Conservation (phyloP, 371 early-diverging fungal genomes). For the Rhizopus microsporus region DNA sequence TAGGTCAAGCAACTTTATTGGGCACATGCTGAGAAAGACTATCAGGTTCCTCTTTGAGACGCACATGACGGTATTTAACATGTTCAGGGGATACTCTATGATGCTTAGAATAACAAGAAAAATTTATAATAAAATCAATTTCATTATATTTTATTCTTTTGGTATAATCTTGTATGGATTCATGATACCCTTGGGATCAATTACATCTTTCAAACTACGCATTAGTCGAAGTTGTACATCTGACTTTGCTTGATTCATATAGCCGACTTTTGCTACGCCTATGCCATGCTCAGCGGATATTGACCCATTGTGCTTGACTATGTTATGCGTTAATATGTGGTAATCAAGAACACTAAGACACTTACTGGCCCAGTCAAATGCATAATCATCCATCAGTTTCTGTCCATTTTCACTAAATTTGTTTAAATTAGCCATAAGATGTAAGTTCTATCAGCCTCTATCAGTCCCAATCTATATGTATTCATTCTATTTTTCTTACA, state of each 20-base stretch:
- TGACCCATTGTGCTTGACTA: slow-evolving; percentile 42
- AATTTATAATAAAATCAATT: too few species aligned
- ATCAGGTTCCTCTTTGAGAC: too few species aligned
- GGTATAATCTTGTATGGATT: slow-evolving; percentile 80
- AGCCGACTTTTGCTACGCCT: slow-evolving; percentile 61
- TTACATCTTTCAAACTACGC: slow-evolving; percentile 66
- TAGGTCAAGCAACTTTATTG: too few species aligned
- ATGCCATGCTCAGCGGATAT: slow-evolving; percentile 76
- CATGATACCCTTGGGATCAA: slow-evolving; percentile 86
- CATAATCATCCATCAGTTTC: slow-evolving; percentile 80
- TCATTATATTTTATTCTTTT: slow-evolving; percentile 10
- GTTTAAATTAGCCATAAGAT: slow-evolving; percentile 80
- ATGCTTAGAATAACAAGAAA: too few species aligned
- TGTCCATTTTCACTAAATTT: slow-evolving; percentile 44
- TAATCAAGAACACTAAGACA: too few species aligned
- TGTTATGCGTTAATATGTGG: not conserved
- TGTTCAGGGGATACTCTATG: too few species aligned
- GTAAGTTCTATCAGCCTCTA: slow-evolving; percentile 79
- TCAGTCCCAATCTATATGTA: slow-evolving; percentile 63
- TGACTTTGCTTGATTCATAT: slow-evolving; percentile 59
- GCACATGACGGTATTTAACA: too few species aligned
- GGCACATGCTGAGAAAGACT: too few species aligned
- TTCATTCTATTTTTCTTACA: slow-evolving; percentile 23
- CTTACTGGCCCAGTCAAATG: slow-evolving; percentile 75
- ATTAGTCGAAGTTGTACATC: slow-evolving; percentile 55